These are phyloP conservation scores for Fragilaria crotonensis DNA, from an alignment of 108 stramenopile genomes.

Conservation along the genomic window DNA sequence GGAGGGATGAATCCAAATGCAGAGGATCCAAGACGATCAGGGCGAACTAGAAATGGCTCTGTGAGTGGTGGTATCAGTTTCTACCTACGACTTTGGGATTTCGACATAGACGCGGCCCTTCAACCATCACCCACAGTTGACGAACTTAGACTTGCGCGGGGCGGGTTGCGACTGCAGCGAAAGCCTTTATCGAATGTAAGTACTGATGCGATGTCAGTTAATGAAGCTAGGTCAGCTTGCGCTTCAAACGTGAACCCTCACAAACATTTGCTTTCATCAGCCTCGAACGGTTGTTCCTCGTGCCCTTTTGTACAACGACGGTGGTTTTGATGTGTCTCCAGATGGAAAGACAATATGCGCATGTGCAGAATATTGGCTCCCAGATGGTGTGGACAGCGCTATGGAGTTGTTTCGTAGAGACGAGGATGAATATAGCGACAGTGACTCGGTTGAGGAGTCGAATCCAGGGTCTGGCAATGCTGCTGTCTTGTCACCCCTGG, in stretches of 20 bases:
- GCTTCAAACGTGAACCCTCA: neutral
- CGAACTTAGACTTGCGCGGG: neutral
- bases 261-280: conserved; percentile 16
- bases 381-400: conserved; percentile 64
- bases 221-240: neutral
- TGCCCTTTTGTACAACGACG: conserved; percentile 92
- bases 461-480: conserved; percentile 13
- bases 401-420: conserved; percentile 59
- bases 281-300: conserved; percentile 69
- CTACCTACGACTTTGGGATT: conserved; percentile 75
- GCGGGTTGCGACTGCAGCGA: neutral
- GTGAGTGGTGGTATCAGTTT: conserved; percentile 53
- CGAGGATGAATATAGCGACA: conserved; percentile 15
- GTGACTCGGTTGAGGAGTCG: neutral
- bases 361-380: conserved; percentile 85
- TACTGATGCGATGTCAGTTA: neutral
- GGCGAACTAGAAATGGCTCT: conserved; percentile 30
- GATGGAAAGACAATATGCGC: conserved; percentile 86
- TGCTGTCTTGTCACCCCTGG: too few relatives aligned
- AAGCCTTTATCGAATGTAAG: conserved; percentile 7
- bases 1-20: conserved; percentile 78
- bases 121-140: conserved; percentile 10
- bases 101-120: conserved; percentile 54
- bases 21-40: conserved; percentile 19
- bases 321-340: conserved; percentile 89